Percentiles rank a stretch among this genome's conserved stretches.
These are phyloP conservation scores for Fusarium scirpi DNA, from an alignment of 2,329 filamentous ascomycete genomes.

Conservation along the genomic window DNA sequence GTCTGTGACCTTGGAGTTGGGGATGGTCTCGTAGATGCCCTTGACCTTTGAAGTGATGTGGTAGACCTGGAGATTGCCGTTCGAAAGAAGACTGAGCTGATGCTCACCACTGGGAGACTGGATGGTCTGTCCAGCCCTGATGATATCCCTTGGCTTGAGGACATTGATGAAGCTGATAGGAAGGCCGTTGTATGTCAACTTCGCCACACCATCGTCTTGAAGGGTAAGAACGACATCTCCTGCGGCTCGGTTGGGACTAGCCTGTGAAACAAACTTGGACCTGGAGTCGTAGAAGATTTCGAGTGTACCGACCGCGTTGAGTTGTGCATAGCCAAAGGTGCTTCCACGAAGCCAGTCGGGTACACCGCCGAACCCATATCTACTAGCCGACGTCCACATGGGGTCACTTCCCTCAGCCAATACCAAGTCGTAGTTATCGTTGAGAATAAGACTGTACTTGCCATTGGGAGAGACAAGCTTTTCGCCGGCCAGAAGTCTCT, in stretches of 20 bases:
- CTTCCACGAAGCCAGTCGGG: not conserved
- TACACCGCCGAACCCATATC: not conserved
- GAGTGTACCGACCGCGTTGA: not conserved
- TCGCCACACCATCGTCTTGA: rapidly evolving
- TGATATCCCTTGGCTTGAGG: not conserved
- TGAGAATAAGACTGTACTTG: rapidly evolving
- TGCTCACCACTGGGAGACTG: not conserved
- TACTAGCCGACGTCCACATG: not conserved
- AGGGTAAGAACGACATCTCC: not conserved
- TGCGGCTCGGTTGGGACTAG: rapidly evolving
- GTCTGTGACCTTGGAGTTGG: not conserved
- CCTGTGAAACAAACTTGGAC: not conserved
- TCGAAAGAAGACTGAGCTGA: not conserved
- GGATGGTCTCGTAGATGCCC: not conserved
- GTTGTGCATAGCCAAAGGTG: not conserved
- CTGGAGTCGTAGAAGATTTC: not conserved
- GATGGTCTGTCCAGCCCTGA: not conserved
- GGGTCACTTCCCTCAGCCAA: not conserved
- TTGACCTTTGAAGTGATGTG: not conserved
- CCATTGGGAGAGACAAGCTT: not conserved
- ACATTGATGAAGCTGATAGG: not conserved
- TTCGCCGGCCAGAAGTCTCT: not conserved
- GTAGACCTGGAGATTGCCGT: not conserved
- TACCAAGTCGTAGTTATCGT: not conserved
- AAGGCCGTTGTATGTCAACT: not conserved